A percentile compares a stretch with the other conserved stretches of the same genome.
phyloP scores from a whole-genome alignment of 768 basidiomycete species.

The Cubamyces lactineus region DNA sequence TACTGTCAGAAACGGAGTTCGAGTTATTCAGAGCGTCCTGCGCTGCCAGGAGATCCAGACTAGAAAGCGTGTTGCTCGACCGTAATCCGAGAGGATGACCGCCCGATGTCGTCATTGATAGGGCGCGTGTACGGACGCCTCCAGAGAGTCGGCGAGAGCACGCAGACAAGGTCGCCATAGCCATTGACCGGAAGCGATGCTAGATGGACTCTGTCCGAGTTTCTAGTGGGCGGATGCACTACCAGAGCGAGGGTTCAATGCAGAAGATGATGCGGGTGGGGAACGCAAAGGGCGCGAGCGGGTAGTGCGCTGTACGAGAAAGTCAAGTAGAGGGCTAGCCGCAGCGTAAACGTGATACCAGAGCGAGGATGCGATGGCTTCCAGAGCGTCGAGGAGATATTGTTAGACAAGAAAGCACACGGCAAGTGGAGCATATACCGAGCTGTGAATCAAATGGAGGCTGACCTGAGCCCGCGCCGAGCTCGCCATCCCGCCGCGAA shows the following conservation, averaged over 20 bases:
- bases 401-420: not conserved
- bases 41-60: not conserved
- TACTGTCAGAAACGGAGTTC: not conserved
- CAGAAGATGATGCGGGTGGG: not conserved
- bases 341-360: not conserved
- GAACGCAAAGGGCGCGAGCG: not conserved
- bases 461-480: constrained; percentile 6
- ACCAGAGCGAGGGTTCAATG: not conserved
- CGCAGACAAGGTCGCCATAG: not conserved
- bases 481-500: not conserved
- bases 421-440: not conserved
- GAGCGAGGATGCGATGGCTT: not conserved
- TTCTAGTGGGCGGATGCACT: constrained; percentile 8
- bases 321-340: not conserved
- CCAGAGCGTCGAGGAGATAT: constrained; percentile 14
- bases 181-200: not conserved
- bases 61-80: constrained; percentile 9
- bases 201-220: not conserved
- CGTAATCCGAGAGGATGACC: constrained; percentile 9
- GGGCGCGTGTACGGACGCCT: constrained; percentile 4
- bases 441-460: not conserved
- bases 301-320: not conserved
- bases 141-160: constrained; percentile 18
- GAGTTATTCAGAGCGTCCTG: not conserved
- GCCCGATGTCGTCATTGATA: constrained; percentile 8